Base-by-base conservation (phyloP, 306 rosid species). In the Betula pendula region DNA sequence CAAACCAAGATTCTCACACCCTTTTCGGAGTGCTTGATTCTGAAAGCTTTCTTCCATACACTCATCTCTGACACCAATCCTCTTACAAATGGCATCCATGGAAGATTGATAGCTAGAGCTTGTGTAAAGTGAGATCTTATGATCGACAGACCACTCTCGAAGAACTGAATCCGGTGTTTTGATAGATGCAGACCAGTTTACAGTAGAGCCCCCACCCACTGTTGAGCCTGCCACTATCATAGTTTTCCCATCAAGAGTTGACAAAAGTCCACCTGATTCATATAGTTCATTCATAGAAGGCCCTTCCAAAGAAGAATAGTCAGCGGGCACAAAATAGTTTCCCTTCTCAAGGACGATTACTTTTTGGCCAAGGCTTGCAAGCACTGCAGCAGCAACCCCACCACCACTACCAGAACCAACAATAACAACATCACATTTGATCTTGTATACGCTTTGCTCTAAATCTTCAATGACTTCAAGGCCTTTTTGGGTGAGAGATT, bases 391-490 rank as follows among this genome's bases (percentile, higher is more conserved):
- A 31, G 99, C 99, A 79, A 95, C 99, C 68, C 99, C 97, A 59
- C 99, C 99, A 0, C 99, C 97, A 5, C 97, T 85, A 68, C 98
- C 99, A 4, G 99, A 95, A 55, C 99, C 97, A 2, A 90, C 90
- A 60, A 95, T 66, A 25, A 89, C 93, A 60, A 80, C 94, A 77
- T 95, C 99, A 71, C 99, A 95, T 84, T 89, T 92, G 89, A 95
- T 86, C 82, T 79, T 87, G 90, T 83, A 90, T 33, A 51, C 12
- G 66, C 77, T 74, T 60, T 88, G 66, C 56, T 71, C 69, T 48
- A 24, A 67, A 70, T 89, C 84, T 72, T 88, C 90, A 47, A 66
- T 74, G 51, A 86, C 92, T 82, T 87, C 85, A 70, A 92, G 88
- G 88, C 97, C 97, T 76, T 87, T 90, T 35, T 83, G 81, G 68